Conservation (phyloP, 345 rosid species). For the Moricandia arvensis region DNA sequence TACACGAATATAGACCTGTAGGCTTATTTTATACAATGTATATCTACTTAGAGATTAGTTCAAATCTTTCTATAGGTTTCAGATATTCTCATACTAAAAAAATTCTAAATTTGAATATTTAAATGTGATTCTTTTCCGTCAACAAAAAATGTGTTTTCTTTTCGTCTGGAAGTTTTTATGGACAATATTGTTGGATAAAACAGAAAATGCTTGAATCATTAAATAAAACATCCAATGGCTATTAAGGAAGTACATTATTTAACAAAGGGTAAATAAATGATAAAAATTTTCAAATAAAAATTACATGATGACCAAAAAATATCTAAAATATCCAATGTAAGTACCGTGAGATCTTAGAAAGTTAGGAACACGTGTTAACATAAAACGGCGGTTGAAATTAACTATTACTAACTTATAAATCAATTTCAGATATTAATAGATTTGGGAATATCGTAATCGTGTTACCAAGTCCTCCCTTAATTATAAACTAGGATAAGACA, state of each 20-base stretch:
- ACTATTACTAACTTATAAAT: not conserved
- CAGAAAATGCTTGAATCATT: not conserved
- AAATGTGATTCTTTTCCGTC: not conserved
- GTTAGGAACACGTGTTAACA: constrained; percentile 7
- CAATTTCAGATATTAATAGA: not conserved
- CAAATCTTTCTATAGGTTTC: too few relatives aligned
- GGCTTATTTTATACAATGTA: too few relatives aligned
- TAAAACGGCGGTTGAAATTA: not conserved
- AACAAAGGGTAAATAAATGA: not conserved
- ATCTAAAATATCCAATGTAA: not conserved
- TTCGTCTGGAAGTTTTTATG: not conserved
- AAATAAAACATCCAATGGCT: not conserved
- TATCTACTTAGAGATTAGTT: too few relatives aligned
- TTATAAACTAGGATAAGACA: too few relatives aligned
- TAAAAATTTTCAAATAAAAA: not conserved
- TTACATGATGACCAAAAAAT: not conserved
- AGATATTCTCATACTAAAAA: too few relatives aligned
- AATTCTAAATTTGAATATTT: not conserved
- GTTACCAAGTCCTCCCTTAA: not conserved
- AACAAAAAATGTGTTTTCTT: not conserved
- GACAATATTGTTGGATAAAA: not conserved
- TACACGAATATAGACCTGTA: too few relatives aligned
- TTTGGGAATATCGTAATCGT: constrained; percentile 27
- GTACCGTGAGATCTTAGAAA: not conserved
- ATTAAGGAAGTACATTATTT: not conserved